Percentiles rank a stretch among this genome's conserved stretches.
Conservation (phyloP, 2,329 filamentous ascomycete genomes). For the Fusarium papillatum region DNA sequence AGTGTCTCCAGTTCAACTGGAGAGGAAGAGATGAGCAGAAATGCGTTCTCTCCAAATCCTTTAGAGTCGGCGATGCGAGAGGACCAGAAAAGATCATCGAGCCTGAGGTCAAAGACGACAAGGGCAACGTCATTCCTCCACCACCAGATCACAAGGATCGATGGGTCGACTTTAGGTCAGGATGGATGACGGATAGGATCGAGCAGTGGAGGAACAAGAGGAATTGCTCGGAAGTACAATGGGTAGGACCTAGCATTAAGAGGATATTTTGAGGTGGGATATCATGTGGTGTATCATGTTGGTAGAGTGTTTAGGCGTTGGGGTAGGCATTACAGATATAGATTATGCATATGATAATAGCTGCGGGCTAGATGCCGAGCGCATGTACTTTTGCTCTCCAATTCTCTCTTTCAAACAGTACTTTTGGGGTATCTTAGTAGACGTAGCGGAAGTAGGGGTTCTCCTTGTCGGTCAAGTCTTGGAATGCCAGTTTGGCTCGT, state of each 20-base stretch:
- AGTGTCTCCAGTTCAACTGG: conserved; percentile 50
- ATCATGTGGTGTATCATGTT: conserved; percentile 1
- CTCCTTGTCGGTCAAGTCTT: conserved; percentile 77
- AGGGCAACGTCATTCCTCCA: conserved; percentile 40
- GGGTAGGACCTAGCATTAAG: conserved; percentile 50
- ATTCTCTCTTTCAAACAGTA: background rate
- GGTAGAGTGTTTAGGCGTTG: conserved; percentile 35
- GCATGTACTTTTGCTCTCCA: background rate
- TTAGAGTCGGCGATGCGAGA: conserved; percentile 44
- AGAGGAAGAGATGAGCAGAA: conserved; percentile 46
- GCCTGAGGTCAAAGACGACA: conserved; percentile 41
- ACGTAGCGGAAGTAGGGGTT: conserved; percentile 77
- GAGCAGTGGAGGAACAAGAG: conserved; percentile 41
- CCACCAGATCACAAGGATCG: conserved; percentile 32
- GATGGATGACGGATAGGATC: conserved; percentile 46
- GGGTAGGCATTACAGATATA: conserved; percentile 25
- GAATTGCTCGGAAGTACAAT: conserved; percentile 46
- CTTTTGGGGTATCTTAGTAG: conserved; percentile 38
- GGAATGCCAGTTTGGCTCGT: conserved; percentile 74
- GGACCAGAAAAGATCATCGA: conserved; percentile 40
- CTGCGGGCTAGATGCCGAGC: background rate
- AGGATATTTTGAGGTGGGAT: conserved; percentile 40
- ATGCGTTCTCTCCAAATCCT: conserved; percentile 45
- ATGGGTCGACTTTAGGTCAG: conserved; percentile 48
- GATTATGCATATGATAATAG: conserved; percentile 20